phyloP scores from a whole-genome alignment of 73 alveolate genomes.

The Tetrahymena malaccensis region DNA sequence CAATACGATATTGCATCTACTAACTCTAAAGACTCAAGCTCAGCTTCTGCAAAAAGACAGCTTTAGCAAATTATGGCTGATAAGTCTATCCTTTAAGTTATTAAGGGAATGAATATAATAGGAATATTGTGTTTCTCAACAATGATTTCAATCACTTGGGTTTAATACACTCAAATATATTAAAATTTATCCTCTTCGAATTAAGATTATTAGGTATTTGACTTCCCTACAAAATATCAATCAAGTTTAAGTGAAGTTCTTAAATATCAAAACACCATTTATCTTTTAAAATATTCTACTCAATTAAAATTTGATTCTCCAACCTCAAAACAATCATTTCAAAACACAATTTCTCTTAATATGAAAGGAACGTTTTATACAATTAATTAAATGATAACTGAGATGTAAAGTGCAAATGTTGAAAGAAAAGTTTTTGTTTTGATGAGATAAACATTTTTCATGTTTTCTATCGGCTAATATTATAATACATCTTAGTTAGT shows the following conservation, averaged over 20 bases:
- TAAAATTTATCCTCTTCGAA: neutral
- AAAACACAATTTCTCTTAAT: neutral
- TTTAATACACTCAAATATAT: neutral
- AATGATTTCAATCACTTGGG: neutral
- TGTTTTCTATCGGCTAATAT: neutral
- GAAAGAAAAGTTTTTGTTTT: neutral
- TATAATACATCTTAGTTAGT: neutral
- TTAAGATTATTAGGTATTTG: neutral
- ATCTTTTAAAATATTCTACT: neutral
- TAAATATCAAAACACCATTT: neutral
- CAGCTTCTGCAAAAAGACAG: neutral
- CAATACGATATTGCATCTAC: neutral
- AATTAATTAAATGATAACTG: neutral
- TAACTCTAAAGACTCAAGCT: neutral
- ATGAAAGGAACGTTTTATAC: neutral
- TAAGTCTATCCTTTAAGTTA: neutral
- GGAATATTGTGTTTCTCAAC: neutral
- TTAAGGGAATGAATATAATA: neutral
- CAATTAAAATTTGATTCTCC: neutral
- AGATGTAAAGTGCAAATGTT: neutral
- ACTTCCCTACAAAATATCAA: neutral
- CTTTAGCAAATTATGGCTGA: neutral
- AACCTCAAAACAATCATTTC: neutral
- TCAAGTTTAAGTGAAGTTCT: neutral
- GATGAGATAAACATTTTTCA: neutral